A percentile compares a stretch with the other conserved stretches of the same genome.
Evolutionary conservation across 768 basidiomycete species (phyloP).

Genomic region (Sarcodon sp.): DNA sequence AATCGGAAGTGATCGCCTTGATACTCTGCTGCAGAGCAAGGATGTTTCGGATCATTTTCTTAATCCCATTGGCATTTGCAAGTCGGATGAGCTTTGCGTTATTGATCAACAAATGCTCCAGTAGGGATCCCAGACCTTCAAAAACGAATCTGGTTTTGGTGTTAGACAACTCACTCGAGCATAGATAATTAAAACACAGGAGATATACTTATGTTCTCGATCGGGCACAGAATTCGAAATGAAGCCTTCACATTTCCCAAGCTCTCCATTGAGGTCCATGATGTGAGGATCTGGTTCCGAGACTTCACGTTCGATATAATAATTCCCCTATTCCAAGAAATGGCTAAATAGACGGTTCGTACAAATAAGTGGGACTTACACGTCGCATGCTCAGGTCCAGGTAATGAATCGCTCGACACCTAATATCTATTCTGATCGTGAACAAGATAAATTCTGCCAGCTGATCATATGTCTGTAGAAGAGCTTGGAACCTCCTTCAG

Average conservation of each 20-base stretch:
- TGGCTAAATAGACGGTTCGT: background rate
- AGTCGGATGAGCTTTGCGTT: conserved; percentile 58
- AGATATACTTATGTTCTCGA: conserved; percentile 53
- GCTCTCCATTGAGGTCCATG: conserved; percentile 71
- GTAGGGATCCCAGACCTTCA: conserved; percentile 70
- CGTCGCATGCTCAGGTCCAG: conserved; percentile 69
- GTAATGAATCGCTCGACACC: conserved; percentile 75
- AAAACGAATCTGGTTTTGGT: conserved; percentile 61
- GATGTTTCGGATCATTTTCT: conserved; percentile 82
- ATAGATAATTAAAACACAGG: background rate
- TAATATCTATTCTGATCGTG: conserved; percentile 78
- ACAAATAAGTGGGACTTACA: conserved; percentile 2
- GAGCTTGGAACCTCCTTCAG: conserved; percentile 77
- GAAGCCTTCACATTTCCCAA: conserved; percentile 65
- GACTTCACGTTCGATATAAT: conserved; percentile 69
- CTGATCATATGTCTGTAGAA: conserved; percentile 85
- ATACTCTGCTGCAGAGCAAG: conserved; percentile 87
- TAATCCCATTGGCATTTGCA: conserved; percentile 65
- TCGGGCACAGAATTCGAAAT: conserved; percentile 47
- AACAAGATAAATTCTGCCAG: conserved; percentile 78
- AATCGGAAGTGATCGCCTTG: conserved; percentile 56
- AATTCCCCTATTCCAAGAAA: conserved; percentile 54
- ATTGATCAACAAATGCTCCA: conserved; percentile 72
- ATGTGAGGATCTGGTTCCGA: conserved; percentile 88
- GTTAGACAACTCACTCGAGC: conserved; percentile 4